These are phyloP conservation scores for Escallonia rubra DNA, from an alignment of 129 eudicot genomes.

Conservation along the genomic window DNA sequence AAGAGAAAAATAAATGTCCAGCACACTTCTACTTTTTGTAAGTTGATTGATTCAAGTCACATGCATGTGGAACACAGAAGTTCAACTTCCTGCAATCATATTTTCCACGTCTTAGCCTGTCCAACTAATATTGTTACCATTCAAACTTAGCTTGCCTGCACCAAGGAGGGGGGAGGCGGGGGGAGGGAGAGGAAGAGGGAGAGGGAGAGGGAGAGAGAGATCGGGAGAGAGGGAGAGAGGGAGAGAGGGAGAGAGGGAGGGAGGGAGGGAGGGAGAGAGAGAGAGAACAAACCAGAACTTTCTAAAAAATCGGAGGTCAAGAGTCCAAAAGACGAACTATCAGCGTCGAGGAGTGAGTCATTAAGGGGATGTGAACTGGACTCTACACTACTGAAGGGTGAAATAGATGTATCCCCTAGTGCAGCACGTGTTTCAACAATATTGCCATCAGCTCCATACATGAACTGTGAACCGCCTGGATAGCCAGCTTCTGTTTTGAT, in stretches of 20 bases:
- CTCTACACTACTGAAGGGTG: slow-evolving; percentile 62
- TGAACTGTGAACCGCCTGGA: slow-evolving; percentile 41
- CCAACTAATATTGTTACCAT: no score
- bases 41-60: neutral
- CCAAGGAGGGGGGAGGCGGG: no score
- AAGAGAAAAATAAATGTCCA: neutral
- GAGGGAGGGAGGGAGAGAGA: slow-evolving; percentile 24
- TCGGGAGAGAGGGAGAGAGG: neutral
- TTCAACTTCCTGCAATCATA: neutral
- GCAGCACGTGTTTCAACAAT: slow-evolving; percentile 41
- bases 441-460: slow-evolving; percentile 44
- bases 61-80: neutral
- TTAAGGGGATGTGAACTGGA: slow-evolving; percentile 61
- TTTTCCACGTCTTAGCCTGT: neutral
- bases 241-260: slow-evolving; percentile 10
- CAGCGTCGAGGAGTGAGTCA: slow-evolving; percentile 50
- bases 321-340: slow-evolving; percentile 45
- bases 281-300: slow-evolving; percentile 40
- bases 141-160: no score
- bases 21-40: neutral
- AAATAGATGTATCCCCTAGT: slow-evolving; percentile 52
- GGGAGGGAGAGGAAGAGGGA: neutral
- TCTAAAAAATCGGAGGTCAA: slow-evolving; percentile 48
- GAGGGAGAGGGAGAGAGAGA: slow-evolving; percentile 28
- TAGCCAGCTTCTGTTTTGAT: slow-evolving; percentile 65